phyloP scores from a whole-genome alignment of 1,284 basidiomycete genomes.

The Amylostereum areolatum region DNA sequence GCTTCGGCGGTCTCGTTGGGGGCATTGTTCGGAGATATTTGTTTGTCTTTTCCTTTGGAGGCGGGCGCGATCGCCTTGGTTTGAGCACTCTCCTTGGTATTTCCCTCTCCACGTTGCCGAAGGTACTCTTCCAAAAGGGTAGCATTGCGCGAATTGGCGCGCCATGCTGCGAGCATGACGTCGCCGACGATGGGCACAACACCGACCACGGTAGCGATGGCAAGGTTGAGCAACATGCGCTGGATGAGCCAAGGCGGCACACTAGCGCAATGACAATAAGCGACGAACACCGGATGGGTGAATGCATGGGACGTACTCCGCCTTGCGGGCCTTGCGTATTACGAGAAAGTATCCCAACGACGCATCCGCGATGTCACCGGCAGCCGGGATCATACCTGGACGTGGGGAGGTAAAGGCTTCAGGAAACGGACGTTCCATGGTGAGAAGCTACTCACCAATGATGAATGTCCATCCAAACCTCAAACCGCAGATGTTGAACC shows the following conservation, averaged over 20 bases:
- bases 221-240: constrained; percentile 79
- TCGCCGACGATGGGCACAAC: constrained; percentile 80
- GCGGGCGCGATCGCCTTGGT: background rate
- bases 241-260: constrained; percentile 64
- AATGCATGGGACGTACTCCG: constrained; percentile 37
- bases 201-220: constrained; percentile 66
- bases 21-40: background rate
- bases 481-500: constrained; percentile 78
- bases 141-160: constrained; percentile 89
- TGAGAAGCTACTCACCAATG: constrained; percentile 41
- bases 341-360: constrained; percentile 75
- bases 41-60: background rate
- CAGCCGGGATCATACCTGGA: constrained; percentile 64
- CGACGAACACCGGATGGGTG: background rate
- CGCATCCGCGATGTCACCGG: constrained; percentile 63
- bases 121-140: constrained; percentile 68
- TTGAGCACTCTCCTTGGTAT: background rate
- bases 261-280: constrained; percentile 20
- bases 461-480: constrained; percentile 86
- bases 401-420: background rate
- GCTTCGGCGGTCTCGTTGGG: background rate
- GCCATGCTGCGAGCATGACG: constrained; percentile 68
- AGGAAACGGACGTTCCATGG: background rate
- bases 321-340: constrained; percentile 69
- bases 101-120: constrained; percentile 53